Conservation (phyloP, 768 basidiomycete genomes). For the Lactarius vividus region DNA sequence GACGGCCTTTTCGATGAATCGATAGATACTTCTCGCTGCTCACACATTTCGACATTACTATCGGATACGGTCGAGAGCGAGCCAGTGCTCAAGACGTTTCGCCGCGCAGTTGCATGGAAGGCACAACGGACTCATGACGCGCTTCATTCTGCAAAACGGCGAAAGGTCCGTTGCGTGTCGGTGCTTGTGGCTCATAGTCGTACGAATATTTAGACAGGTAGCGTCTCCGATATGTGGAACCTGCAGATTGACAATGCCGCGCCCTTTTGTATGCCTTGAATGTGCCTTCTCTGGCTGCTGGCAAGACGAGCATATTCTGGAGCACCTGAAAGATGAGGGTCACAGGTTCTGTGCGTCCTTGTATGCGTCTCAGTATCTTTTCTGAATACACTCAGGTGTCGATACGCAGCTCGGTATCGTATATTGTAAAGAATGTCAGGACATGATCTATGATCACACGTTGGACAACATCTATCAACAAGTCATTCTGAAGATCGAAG, state of each 20-base stretch:
- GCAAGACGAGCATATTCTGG: constrained; percentile 52
- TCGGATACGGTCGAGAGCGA: constrained; percentile 35
- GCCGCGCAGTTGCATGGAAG: constrained; percentile 54
- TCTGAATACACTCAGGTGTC: constrained; percentile 47
- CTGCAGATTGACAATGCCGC: constrained; percentile 52
- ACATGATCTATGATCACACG: constrained; percentile 63
- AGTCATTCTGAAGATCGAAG: constrained; percentile 53
- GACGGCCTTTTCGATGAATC: constrained; percentile 18
- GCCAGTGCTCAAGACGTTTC: constrained; percentile 48
- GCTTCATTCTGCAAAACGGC: constrained; percentile 53
- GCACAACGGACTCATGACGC: constrained; percentile 46
- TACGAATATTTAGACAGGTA: constrained; percentile 36
- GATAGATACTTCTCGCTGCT: constrained; percentile 29
- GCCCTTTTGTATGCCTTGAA: constrained; percentile 73
- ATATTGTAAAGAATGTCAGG: constrained; percentile 71
- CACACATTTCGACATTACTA: constrained; percentile 44
- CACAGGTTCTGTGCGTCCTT: constrained; percentile 65
- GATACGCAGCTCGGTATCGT: constrained; percentile 73
- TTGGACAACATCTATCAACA: constrained; percentile 48
- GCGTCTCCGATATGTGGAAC: constrained; percentile 61
- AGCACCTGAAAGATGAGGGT: constrained; percentile 53
- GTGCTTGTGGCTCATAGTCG: background rate
- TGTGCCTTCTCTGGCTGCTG: constrained; percentile 73
- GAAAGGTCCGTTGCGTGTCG: constrained; percentile 49
- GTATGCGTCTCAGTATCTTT: background rate